These are phyloP conservation scores for Ganoderma multipileum DNA, from an alignment of 1,284 basidiomycete species.

Conservation along the genomic window DNA sequence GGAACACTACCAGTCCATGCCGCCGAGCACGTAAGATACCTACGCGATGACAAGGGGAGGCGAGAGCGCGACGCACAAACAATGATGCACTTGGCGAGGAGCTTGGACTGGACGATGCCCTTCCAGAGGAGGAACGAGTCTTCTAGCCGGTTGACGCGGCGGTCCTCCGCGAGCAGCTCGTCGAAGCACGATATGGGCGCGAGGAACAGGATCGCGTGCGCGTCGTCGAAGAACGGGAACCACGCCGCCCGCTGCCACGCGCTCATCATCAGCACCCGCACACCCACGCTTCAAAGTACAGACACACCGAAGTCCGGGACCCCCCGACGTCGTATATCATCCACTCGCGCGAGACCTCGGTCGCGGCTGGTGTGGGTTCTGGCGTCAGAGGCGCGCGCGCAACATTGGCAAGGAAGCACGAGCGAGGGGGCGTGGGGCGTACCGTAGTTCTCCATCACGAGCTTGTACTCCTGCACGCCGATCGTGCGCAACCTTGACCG, in stretches of 20 bases:
- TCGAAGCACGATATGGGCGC: conserved; percentile 75
- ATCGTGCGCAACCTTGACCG: conserved; percentile 64
- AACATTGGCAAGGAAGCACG: background rate
- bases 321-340: conserved; percentile 50
- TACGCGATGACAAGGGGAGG: too few relatives aligned
- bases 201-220: conserved; percentile 74
- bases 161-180: conserved; percentile 66
- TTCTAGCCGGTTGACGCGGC: conserved; percentile 65
- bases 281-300: background rate
- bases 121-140: conserved; percentile 74
- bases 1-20: conserved; percentile 51
- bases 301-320: conserved; percentile 41
- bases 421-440: conserved; percentile 1
- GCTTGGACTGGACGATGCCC: conserved; percentile 58
- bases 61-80: conserved; percentile 44
- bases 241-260: conserved; percentile 42
- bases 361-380: conserved; percentile 13
- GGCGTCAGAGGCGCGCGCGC: background rate
- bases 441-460: conserved; percentile 41
- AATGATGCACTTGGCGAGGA: conserved; percentile 62
- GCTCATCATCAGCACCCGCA: background rate
- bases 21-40: too few relatives aligned
- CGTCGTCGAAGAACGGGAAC: conserved; percentile 72
- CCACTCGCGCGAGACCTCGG: conserved; percentile 40
- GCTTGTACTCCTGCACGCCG: conserved; percentile 46